Percentiles rank a stretch among this genome's conserved stretches.
phyloP scores from a whole-genome alignment of 768 basidiomycete genomes.

The Pleurotus citrinopileatus region DNA sequence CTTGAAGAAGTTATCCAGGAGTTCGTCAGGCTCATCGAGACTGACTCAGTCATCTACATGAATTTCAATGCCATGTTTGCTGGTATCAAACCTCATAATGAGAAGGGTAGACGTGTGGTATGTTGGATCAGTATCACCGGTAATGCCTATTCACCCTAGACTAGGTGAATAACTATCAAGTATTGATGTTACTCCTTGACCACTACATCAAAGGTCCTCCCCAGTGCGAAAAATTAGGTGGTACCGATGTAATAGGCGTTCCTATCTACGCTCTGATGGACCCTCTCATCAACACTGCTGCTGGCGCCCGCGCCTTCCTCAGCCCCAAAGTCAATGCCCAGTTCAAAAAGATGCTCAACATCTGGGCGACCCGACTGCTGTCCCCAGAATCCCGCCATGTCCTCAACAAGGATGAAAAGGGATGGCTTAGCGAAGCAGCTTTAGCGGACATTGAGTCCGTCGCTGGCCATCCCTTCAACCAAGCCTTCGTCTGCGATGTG shows the following conservation, averaged over 20 bases:
- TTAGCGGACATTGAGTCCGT: background rate
- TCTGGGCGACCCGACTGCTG: constrained; percentile 45
- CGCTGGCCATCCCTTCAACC: constrained; percentile 25
- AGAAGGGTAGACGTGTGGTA: constrained; percentile 12
- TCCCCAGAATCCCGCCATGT: constrained; percentile 41
- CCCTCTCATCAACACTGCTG: constrained; percentile 32
- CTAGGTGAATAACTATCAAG: constrained; percentile 38
- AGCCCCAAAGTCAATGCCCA: constrained; percentile 41
- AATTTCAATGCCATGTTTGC: constrained; percentile 32
- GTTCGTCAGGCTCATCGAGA: constrained; percentile 27
- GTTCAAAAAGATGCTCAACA: constrained; percentile 45
- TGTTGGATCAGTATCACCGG: too few species aligned
- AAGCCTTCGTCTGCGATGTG: constrained; percentile 40
- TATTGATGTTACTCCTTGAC: constrained; percentile 38
- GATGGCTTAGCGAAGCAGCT: constrained; percentile 41
- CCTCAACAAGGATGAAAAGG: constrained; percentile 30
- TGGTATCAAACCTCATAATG: background rate
- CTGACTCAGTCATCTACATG: constrained; percentile 24
- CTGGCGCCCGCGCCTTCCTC: constrained; percentile 29
- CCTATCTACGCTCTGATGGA: constrained; percentile 46
- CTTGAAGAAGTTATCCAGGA: constrained; percentile 18
- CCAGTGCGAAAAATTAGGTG: constrained; percentile 22
- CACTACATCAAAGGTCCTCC: constrained; percentile 39
- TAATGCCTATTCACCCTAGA: too few species aligned
- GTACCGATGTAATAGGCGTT: constrained; percentile 37